phyloP scores from a whole-genome alignment of 345 rosid species.

The Excoecaria cochinchinensis region DNA sequence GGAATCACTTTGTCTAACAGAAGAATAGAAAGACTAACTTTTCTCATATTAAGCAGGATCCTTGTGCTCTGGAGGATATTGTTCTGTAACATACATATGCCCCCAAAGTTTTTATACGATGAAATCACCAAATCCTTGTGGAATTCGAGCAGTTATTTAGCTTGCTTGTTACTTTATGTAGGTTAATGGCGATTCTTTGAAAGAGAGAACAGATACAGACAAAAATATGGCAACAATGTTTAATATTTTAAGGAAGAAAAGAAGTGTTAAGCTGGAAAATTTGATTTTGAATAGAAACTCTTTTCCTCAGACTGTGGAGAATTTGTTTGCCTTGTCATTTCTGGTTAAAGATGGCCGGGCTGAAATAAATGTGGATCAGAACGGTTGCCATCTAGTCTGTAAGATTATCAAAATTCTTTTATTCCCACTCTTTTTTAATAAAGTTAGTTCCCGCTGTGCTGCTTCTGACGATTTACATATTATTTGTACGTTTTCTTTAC shows the following conservation, averaged over 20 bases:
- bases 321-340: constrained; percentile 51
- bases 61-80: not conserved
- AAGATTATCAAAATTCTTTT: constrained; percentile 19
- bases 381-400: constrained; percentile 44
- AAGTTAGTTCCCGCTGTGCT: not conserved
- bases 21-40: not conserved
- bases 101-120: not conserved
- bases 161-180: constrained; percentile 16
- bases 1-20: not conserved
- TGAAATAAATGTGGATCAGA: constrained; percentile 33
- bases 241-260: constrained; percentile 38
- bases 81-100: not conserved
- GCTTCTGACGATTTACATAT: not conserved
- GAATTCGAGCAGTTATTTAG: not conserved
- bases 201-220: constrained; percentile 34
- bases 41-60: not conserved
- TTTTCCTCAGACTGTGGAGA: constrained; percentile 53
- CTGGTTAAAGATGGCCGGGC: constrained; percentile 52
- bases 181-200: constrained; percentile 25
- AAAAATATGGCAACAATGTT: constrained; percentile 42
- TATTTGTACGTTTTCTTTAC: not conserved
- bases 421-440: not conserved
- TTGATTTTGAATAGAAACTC: constrained; percentile 43
- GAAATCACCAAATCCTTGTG: not conserved
- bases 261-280: constrained; percentile 37